Base-by-base conservation (phyloP, 2,329 filamentous ascomycete genomes). In the Ophiostoma sp. region DNA sequence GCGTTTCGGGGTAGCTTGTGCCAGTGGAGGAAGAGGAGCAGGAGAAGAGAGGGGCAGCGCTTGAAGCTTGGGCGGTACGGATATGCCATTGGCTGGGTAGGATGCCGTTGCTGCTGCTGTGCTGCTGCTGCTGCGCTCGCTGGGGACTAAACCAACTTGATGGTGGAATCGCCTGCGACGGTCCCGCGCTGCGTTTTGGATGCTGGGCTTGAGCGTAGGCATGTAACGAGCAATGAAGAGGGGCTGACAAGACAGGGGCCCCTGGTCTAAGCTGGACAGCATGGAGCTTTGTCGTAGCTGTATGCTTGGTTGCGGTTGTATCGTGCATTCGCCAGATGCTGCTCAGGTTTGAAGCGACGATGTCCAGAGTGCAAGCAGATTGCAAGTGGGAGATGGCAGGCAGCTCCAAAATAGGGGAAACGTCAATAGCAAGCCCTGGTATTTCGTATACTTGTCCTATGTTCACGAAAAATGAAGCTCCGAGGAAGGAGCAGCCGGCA, bases 151-250 rank as follows among this genome's bases (percentile, higher is more conserved):
- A 55, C 18, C 18, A n/a, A 55, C 49, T 55, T 55, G 49, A 14
- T 18, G 14, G 49, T 55, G 49, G 49, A 27, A 27, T 27, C 27
- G 27, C 27, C 27, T 27, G 38, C 36, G 52, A 27, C 52, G 52
- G 27, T 67, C 70, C 67, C 69, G 69, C 69, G 67, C 62, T 69
- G 67, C 49, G 70, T 71, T 68, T 70, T 68, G 66, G 69, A 68
- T 70, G 44, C 41, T 65, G 65, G 66, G 44, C 66, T 62, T 64
- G 65, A 67, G 69, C 62, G 67, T 58, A 55, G 62, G 47, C 42
- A 7, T 14, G 14, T 40, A 41, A 36, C 18, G 16, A 12, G 7
- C 27, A 6, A 40, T 6, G 36, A 58, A 38, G 52, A 36, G 16
- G 40, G 9, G 14, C 49, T 42, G 36, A 41, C 55, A 41, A 38